These are phyloP conservation scores for Blastosporella zonata DNA, from an alignment of 1,284 basidiomycete genomes.

Conservation along the genomic window DNA sequence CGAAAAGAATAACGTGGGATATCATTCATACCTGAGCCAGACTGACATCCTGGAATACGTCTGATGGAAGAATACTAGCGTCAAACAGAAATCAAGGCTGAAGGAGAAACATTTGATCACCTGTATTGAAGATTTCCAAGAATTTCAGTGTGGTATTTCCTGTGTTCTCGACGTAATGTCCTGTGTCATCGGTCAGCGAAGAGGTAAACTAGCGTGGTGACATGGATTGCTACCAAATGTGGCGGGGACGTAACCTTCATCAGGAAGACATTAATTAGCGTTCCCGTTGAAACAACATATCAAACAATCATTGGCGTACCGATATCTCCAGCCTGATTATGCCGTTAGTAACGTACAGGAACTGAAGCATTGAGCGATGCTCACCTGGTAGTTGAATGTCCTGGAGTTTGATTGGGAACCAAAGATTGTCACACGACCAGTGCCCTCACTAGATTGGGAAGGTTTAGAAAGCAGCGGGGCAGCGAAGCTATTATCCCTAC, in stretches of 20 bases:
- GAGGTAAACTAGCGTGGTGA: background rate
- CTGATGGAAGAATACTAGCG: conserved; percentile 26
- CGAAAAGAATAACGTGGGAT: background rate
- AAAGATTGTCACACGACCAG: conserved; percentile 62
- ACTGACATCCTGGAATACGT: conserved; percentile 61
- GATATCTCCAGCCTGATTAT: conserved; percentile 55
- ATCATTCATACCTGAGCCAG: conserved; percentile 47
- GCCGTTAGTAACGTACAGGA: background rate
- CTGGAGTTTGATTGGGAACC: conserved; percentile 58
- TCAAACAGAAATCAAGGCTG: conserved; percentile 5
- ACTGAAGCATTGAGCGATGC: conserved; percentile 4
- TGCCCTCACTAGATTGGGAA: conserved; percentile 43
- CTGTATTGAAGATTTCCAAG: conserved; percentile 64
- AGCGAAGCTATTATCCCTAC: conserved; percentile 24
- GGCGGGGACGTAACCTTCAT: conserved; percentile 52
- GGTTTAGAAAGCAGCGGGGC: background rate
- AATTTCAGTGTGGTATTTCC: conserved; percentile 61
- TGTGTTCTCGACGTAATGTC: conserved; percentile 71
- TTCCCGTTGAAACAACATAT: background rate
- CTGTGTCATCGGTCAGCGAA: conserved; percentile 22
- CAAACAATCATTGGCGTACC: conserved; percentile 34
- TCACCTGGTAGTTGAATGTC: conserved; percentile 65
- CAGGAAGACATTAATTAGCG: conserved; percentile 7
- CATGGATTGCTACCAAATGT: conserved; percentile 39
- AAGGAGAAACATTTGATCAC: conserved; percentile 27